These are phyloP conservation scores for Beauveria pseudobassiana DNA, from an alignment of 2,329 filamentous ascomycete genomes.

Conservation along the genomic window DNA sequence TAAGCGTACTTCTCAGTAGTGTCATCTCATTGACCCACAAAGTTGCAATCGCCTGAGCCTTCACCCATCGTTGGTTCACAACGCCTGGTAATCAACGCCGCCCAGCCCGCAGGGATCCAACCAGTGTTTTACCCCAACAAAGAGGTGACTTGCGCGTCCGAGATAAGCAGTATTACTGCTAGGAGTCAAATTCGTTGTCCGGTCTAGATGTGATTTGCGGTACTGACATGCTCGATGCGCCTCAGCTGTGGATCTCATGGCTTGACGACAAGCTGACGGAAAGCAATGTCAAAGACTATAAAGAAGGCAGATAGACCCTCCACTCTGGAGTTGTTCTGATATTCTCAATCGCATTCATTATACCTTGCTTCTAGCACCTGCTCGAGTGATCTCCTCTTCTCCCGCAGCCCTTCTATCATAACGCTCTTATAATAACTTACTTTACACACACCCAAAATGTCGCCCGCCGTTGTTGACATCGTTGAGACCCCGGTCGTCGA, in stretches of 20 bases:
- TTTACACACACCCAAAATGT: background rate
- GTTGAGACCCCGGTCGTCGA: slow-evolving; percentile 5
- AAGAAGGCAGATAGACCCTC: slow-evolving; percentile 1
- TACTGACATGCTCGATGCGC: background rate
- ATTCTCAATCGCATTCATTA: background rate
- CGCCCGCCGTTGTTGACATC: slow-evolving; percentile 6
- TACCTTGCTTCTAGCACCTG: background rate
- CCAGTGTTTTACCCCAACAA: background rate
- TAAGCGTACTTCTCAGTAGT: slow-evolving; percentile 12
- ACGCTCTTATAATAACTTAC: background rate
- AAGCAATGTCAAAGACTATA: background rate
- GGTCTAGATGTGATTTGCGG: slow-evolving; percentile 4
- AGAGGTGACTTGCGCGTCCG: background rate
- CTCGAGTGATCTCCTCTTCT: background rate
- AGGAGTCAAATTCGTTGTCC: background rate
- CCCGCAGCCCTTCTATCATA: background rate
- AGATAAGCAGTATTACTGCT: slow-evolving; percentile 12
- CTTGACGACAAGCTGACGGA: background rate
- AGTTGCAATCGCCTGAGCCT: slow-evolving; percentile 1
- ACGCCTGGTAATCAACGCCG: slow-evolving; percentile 1
- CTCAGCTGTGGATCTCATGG: background rate
- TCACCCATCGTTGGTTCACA: background rate
- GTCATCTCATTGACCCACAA: slow-evolving; percentile 9
- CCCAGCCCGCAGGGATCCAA: background rate
- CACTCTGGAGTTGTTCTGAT: background rate